Percentiles rank a stretch among this genome's conserved stretches.
Evolutionary conservation across 805 yeast species (phyloP).

Genomic region (Saccharomyces eubayanus): DNA sequence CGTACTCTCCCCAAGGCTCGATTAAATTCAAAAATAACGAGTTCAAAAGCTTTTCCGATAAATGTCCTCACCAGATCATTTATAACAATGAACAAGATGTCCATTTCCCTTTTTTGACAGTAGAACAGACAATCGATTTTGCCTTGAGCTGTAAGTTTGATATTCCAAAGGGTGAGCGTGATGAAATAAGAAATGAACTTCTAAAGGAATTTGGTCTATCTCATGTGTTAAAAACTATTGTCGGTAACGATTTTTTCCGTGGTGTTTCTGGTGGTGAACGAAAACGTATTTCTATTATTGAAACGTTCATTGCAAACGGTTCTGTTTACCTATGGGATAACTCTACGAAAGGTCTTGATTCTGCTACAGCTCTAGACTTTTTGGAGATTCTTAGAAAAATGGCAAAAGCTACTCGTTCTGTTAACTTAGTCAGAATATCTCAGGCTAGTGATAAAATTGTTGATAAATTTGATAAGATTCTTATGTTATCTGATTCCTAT

Average conservation of each 20-base stretch:
- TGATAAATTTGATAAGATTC: constrained; percentile 41
- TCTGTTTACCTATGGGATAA: constrained; percentile 47
- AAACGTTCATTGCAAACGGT: constrained; percentile 41
- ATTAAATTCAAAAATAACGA: constrained; percentile 19
- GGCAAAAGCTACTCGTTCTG: constrained; percentile 34
- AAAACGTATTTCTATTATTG: constrained; percentile 57
- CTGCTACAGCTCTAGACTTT: constrained; percentile 43
- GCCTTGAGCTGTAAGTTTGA: constrained; percentile 42
- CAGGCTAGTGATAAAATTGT: constrained; percentile 44
- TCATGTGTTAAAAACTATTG: constrained; percentile 50
- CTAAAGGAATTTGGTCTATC: constrained; percentile 35
- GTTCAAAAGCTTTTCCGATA: constrained; percentile 12
- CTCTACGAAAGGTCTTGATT: constrained; percentile 44
- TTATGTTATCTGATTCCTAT: constrained; percentile 40
- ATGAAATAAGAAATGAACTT: constrained; percentile 20
- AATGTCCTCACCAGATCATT: constrained; percentile 23
- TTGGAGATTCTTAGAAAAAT: constrained; percentile 37
- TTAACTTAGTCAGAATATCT: constrained; percentile 40
- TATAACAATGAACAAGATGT: constrained; percentile 47
- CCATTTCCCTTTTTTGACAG: constrained; percentile 49
- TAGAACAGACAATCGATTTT: constrained; percentile 48
- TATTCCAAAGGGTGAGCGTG: constrained; percentile 22
- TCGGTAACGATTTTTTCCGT: constrained; percentile 55
- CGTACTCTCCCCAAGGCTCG: constrained; percentile 18
- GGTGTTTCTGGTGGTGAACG: constrained; percentile 66